phyloP scores from a whole-genome alignment of 805 yeast species.

The Starmerella floricola region DNA sequence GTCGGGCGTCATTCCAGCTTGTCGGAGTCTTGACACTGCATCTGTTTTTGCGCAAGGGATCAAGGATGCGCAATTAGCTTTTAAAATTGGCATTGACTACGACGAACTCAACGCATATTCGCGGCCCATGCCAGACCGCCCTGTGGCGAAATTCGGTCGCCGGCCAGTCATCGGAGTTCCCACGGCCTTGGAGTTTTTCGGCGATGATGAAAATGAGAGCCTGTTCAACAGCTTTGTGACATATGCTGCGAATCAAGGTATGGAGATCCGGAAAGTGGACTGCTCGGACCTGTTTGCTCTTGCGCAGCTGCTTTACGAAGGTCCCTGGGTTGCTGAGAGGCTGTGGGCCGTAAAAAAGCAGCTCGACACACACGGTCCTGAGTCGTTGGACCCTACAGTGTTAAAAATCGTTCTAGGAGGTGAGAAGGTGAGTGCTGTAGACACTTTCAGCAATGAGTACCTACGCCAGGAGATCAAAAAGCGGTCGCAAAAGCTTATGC shows the following conservation, averaged over 20 bases:
- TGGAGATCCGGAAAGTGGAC: slow-evolving; percentile 50
- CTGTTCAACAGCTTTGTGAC: slow-evolving; percentile 53
- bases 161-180: slow-evolving; percentile 71
- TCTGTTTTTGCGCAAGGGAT: slow-evolving; percentile 70
- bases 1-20: slow-evolving; percentile 92
- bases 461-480: slow-evolving; percentile 70
- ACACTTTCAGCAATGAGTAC: slow-evolving; percentile 76
- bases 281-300: slow-evolving; percentile 65
- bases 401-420: slow-evolving; percentile 65
- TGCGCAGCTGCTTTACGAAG: slow-evolving; percentile 84
- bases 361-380: slow-evolving; percentile 52
- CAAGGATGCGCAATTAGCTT: slow-evolving; percentile 70
- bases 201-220: slow-evolving; percentile 64
- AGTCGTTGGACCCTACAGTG: slow-evolving; percentile 76
- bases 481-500: slow-evolving; percentile 41
- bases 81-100: slow-evolving; percentile 56
- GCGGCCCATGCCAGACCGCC: slow-evolving; percentile 57
- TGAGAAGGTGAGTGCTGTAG: slow-evolving; percentile 64
- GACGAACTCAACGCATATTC: slow-evolving; percentile 75
- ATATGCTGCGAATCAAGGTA: slow-evolving; percentile 39
- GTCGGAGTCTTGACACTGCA: slow-evolving; percentile 86
- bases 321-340: slow-evolving; percentile 98
- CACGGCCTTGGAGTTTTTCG: slow-evolving; percentile 50
- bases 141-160: slow-evolving; percentile 45
- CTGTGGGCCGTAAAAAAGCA: slow-evolving; percentile 69